These are phyloP conservation scores for Teratosphaeria destructans DNA, from an alignment of 2,329 filamentous ascomycete genomes.

Conservation along the genomic window DNA sequence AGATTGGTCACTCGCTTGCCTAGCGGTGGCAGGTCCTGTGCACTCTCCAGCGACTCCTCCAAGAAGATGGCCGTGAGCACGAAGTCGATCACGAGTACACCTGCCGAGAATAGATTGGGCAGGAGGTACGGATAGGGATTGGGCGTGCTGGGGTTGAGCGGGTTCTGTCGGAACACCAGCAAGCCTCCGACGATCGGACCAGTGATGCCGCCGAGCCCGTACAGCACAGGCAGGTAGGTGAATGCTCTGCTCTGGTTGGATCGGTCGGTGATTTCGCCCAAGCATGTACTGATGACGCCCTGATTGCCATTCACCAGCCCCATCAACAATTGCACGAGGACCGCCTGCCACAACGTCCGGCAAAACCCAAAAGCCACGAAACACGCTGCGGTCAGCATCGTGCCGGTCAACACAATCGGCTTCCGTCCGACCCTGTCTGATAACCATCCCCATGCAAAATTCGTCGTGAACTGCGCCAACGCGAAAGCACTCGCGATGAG, in stretches of 20 bases:
- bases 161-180: slow-evolving; percentile 56
- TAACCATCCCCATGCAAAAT: slow-evolving; percentile 82
- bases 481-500: slow-evolving; percentile 85
- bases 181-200: slow-evolving; percentile 86
- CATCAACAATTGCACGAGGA: slow-evolving; percentile 81
- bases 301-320: slow-evolving; percentile 91
- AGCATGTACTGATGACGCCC: slow-evolving; percentile 81
- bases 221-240: slow-evolving; percentile 90
- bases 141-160: slow-evolving; percentile 39
- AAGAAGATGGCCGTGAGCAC: slow-evolving; percentile 68
- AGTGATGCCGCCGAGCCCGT: slow-evolving; percentile 85
- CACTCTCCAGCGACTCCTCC: slow-evolving; percentile 71
- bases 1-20: slow-evolving; percentile 48
- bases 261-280: slow-evolving; percentile 90
- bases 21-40: slow-evolving; percentile 50
- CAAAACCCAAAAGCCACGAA: slow-evolving; percentile 86
- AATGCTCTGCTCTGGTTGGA: slow-evolving; percentile 92
- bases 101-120: slow-evolving; percentile 71
- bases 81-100: slow-evolving; percentile 61
- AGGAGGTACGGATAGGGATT: slow-evolving; percentile 69
- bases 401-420: slow-evolving; percentile 72
- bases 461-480: slow-evolving; percentile 81
- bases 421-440: slow-evolving; percentile 73
- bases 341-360: slow-evolving; percentile 67
- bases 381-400: slow-evolving; percentile 67